These are phyloP conservation scores for Petunia axillaris DNA, from an alignment of 257 asterid species.

Conservation along the genomic window DNA sequence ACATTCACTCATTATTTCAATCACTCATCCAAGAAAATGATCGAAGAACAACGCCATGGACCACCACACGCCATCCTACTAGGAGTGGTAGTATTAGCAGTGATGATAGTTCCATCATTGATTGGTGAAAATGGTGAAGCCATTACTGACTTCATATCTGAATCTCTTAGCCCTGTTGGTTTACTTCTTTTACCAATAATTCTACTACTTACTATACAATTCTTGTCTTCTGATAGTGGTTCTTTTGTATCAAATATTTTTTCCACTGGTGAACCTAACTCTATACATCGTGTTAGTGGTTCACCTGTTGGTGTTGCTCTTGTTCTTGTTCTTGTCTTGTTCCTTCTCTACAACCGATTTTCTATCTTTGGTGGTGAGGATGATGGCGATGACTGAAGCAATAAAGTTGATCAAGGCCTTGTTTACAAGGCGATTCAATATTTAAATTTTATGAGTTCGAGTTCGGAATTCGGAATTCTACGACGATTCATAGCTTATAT, in stretches of 20 bases:
- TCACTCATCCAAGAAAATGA: slow-evolving; percentile 21
- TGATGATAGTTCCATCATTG: slow-evolving; percentile 59
- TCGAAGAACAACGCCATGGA: slow-evolving; percentile 75
- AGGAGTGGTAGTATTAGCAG: slow-evolving; percentile 68
- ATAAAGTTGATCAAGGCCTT: not conserved
- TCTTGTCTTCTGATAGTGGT: slow-evolving; percentile 82
- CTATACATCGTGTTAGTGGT: slow-evolving; percentile 85
- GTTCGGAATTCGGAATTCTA: not conserved
- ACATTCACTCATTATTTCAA: slow-evolving; percentile 3
- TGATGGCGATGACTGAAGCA: slow-evolving; percentile 55
- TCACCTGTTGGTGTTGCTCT: slow-evolving; percentile 90
- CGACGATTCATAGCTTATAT: not conserved
- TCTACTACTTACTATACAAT: slow-evolving; percentile 77
- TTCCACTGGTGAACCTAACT: slow-evolving; percentile 70
- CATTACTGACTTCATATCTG: slow-evolving; percentile 74
- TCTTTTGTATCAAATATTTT: slow-evolving; percentile 56
- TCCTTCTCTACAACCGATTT: slow-evolving; percentile 64
- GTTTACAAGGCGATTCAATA: not conserved
- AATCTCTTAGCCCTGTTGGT: slow-evolving; percentile 73
- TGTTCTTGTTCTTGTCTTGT: slow-evolving; percentile 61
- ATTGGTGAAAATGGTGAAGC: slow-evolving; percentile 90
- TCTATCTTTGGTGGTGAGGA: slow-evolving; percentile 85
- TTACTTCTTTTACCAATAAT: slow-evolving; percentile 74
- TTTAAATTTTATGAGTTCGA: not conserved
- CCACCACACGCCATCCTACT: slow-evolving; percentile 76